These are phyloP conservation scores for Coniosporium tulheliwenetii DNA, from an alignment of 2,329 filamentous ascomycete genomes.

Conservation along the genomic window DNA sequence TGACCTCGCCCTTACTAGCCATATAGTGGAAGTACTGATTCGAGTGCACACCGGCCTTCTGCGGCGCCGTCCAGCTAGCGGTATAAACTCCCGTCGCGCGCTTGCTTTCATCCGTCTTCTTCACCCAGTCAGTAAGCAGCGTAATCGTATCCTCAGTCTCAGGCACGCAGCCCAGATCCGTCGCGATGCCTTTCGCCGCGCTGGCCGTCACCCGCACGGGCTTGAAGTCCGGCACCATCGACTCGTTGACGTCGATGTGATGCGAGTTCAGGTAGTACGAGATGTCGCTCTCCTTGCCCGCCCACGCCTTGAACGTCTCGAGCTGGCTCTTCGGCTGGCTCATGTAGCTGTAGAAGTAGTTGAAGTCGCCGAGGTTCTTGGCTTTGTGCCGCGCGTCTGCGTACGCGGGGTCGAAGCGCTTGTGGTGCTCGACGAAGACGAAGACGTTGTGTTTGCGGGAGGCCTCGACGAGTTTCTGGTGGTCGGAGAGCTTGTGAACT, in stretches of 20 bases:
- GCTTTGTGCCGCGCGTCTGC: conserved; percentile 71
- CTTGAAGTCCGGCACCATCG: conserved; percentile 70
- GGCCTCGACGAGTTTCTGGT: conserved; percentile 58
- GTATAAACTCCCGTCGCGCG: conserved; percentile 82
- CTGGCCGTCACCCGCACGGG: conserved; percentile 68
- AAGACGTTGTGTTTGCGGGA: conserved; percentile 64
- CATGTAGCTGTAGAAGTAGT: conserved; percentile 98
- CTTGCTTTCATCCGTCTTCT: conserved; percentile 51
- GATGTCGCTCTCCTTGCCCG: conserved; percentile 81
- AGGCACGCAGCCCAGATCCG: conserved; percentile 59
- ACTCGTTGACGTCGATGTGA: conserved; percentile 85
- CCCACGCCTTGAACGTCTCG: conserved; percentile 91
- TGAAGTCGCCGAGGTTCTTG: conserved; percentile 73
- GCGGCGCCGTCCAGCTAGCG: conserved; percentile 85
- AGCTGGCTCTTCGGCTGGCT: conserved; percentile 81
- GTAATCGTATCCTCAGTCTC: conserved; percentile 90
- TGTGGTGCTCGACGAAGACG: conserved; percentile 92
- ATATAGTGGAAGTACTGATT: conserved; percentile 98
- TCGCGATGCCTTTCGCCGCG: conserved; percentile 64
- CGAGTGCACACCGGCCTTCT: conserved; percentile 85
- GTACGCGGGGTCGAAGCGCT: conserved; percentile 88
- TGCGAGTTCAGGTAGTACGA: conserved; percentile 94
- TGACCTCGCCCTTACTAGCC: conserved; percentile 67
- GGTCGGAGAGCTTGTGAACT: conserved; percentile 68
- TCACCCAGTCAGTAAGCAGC: conserved; percentile 75